Evolutionary conservation across 2,329 filamentous ascomycete genomes (phyloP).

Genomic region (Colletotrichum sp.): DNA sequence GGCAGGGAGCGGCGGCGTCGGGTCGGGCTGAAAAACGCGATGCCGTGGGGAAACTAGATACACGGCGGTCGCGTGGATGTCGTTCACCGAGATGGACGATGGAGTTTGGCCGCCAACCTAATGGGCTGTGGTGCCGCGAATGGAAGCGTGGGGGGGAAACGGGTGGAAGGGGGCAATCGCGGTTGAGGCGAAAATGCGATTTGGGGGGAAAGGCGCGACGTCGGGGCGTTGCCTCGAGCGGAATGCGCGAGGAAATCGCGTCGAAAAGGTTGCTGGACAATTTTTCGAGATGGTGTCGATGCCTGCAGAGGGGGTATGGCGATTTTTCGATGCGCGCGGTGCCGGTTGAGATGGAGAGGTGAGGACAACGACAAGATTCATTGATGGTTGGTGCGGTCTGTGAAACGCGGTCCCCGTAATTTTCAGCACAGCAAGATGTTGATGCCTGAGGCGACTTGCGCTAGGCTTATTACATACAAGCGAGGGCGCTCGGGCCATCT

Average conservation of each 20-base stretch:
- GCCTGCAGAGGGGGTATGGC: slow-evolving; percentile 63
- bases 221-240: slow-evolving; percentile 45
- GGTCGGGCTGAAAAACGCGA: slow-evolving; percentile 6
- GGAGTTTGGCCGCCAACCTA: slow-evolving; percentile 8
- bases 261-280: slow-evolving; percentile 57
- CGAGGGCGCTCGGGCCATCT: slow-evolving; percentile 13
- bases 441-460: slow-evolving; percentile 28
- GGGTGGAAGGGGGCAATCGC: slow-evolving; percentile 30
- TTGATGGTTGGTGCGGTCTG: slow-evolving; percentile 51
- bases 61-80: slow-evolving; percentile 20
- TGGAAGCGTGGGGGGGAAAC: slow-evolving; percentile 19
- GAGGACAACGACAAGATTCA: slow-evolving; percentile 57
- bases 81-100: slow-evolving; percentile 19
- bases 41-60: slow-evolving; percentile 1
- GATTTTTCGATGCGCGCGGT: slow-evolving; percentile 67
- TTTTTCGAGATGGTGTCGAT: slow-evolving; percentile 62
- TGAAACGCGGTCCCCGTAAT: slow-evolving; percentile 41
- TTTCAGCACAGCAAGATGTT: slow-evolving; percentile 43
- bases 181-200: slow-evolving; percentile 48
- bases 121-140: slow-evolving; percentile 17
- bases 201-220: slow-evolving; percentile 38
- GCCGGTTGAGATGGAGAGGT: slow-evolving; percentile 55
- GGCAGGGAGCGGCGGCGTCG: background rate
- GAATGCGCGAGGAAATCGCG: slow-evolving; percentile 57
- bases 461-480: slow-evolving; percentile 16